Conservation (phyloP, 2,329 filamentous ascomycete species). For the Ophiostoma ulmi region DNA sequence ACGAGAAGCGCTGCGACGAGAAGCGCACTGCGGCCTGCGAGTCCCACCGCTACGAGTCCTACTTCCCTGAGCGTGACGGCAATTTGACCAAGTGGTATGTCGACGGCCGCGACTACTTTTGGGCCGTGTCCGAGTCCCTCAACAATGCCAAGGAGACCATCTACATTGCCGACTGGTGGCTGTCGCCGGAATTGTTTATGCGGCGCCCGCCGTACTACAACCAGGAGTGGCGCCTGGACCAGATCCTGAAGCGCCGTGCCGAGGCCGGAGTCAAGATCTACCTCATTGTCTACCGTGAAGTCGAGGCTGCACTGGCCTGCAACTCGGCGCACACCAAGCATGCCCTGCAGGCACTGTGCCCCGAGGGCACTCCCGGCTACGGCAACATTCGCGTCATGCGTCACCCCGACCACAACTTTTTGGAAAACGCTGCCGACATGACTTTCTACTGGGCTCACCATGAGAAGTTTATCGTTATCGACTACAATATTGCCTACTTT, state of each 20-base stretch:
- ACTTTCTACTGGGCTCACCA: conserved; percentile 98
- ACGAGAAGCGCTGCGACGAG: conserved; percentile 76
- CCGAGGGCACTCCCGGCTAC: conserved; percentile 72
- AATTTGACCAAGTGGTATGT: conserved; percentile 97
- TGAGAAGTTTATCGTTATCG: conserved; percentile 94
- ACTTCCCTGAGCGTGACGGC: conserved; percentile 77
- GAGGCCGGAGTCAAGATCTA: conserved; percentile 94
- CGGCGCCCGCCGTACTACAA: conserved; percentile 76
- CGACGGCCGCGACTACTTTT: conserved; percentile 91
- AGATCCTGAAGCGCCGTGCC: conserved; percentile 78
- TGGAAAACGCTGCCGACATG: conserved; percentile 92
- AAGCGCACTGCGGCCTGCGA: conserved; percentile 70
- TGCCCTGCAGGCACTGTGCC: conserved; percentile 71
- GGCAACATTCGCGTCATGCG: conserved; percentile 86
- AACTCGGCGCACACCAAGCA: conserved; percentile 93
- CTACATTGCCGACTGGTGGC: conserved; percentile 96
- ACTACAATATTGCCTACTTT: conserved; percentile 86
- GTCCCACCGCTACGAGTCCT: conserved; percentile 79
- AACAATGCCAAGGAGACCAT: conserved; percentile 87
- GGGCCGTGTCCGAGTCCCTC: conserved; percentile 84
- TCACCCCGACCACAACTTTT: conserved; percentile 90
- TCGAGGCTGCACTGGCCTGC: conserved; percentile 75
- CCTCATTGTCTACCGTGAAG: conserved; percentile 87
- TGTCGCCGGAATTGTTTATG: conserved; percentile 82
- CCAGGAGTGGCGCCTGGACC: conserved; percentile 82